phyloP scores from a whole-genome alignment of 1,284 basidiomycete species.

The Paramarasmius palmivorus region DNA sequence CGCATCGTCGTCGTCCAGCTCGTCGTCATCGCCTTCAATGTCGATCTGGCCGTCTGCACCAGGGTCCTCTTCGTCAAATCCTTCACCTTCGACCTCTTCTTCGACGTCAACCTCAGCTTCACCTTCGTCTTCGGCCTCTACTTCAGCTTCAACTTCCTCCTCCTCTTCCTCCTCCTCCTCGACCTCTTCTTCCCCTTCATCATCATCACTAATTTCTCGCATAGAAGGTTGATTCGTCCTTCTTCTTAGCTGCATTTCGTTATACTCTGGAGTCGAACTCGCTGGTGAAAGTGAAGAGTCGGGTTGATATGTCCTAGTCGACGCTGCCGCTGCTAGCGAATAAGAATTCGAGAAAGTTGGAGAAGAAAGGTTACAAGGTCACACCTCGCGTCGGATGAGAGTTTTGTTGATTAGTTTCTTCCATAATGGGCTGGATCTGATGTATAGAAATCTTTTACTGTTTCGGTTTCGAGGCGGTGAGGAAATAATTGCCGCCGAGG shows the following conservation, averaged over 20 bases:
- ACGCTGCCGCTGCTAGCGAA: background rate
- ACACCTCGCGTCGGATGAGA: constrained; percentile 4
- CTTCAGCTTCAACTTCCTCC: background rate
- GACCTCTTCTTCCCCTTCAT: constrained; percentile 30
- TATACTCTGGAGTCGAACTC: background rate
- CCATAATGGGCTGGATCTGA: constrained; percentile 1
- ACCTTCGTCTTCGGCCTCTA: background rate
- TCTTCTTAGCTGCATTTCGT: constrained; percentile 2
- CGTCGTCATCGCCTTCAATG: constrained; percentile 14
- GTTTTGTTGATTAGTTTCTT: constrained; percentile 3
- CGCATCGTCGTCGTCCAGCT: constrained; percentile 34
- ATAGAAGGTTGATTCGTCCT: constrained; percentile 2
- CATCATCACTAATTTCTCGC: constrained; percentile 6
- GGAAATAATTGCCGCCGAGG: too few relatives aligned
- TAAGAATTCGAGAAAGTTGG: background rate
- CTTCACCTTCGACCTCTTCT: constrained; percentile 26
- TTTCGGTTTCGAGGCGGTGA: background rate
- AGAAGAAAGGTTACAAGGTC: background rate
- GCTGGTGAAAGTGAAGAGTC: background rate
- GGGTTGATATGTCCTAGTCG: background rate
- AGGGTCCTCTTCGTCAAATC: constrained; percentile 30
- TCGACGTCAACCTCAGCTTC: background rate
- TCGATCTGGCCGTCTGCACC: constrained; percentile 34
- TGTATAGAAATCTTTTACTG: background rate
- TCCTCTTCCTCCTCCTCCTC: constrained; percentile 30